Percentiles rank a stretch among this genome's conserved stretches.
Evolutionary conservation across 345 rosid genomes (phyloP).

Genomic region (Tarenaya hassleriana): DNA sequence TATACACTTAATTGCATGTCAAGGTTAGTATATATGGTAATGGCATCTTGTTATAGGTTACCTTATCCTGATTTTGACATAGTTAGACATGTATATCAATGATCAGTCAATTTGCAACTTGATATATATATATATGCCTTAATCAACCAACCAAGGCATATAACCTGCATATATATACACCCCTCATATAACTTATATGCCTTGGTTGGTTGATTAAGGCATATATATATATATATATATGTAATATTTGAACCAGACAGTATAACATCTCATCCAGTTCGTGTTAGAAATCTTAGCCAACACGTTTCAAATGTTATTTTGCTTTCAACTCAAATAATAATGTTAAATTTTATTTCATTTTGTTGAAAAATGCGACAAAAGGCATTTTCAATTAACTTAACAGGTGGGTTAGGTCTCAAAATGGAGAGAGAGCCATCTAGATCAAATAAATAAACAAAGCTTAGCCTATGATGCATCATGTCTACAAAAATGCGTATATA

Average conservation of each 20-base stretch:
- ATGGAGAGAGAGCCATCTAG: too few relatives aligned
- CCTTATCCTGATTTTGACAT: conserved; percentile 11
- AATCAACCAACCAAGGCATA: background rate
- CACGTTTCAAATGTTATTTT: too few relatives aligned
- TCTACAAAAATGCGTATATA: too few relatives aligned
- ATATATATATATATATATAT: background rate
- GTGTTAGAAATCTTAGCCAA: conserved; percentile 13
- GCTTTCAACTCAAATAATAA: background rate
- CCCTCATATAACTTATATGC: background rate
- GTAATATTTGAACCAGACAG: background rate
- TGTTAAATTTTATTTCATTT: conserved; percentile 14
- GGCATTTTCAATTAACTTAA: too few relatives aligned
- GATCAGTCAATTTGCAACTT: too few relatives aligned
- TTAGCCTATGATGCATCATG: too few relatives aligned
- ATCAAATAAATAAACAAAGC: too few relatives aligned
- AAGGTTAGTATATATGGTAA: conserved; percentile 1
- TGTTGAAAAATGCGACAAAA: conserved; percentile 21
- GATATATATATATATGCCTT: too few relatives aligned
- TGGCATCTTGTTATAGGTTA: too few relatives aligned
- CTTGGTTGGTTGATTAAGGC: background rate
- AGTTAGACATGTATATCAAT: conserved; percentile 5
- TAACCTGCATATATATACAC: background rate
- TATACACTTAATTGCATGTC: background rate
- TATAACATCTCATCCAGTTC: conserved; percentile 5
- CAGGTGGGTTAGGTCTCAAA: too few relatives aligned